phyloP scores from a whole-genome alignment of 176 grass and related monocot genomes.

The Oryza officinalis region DNA sequence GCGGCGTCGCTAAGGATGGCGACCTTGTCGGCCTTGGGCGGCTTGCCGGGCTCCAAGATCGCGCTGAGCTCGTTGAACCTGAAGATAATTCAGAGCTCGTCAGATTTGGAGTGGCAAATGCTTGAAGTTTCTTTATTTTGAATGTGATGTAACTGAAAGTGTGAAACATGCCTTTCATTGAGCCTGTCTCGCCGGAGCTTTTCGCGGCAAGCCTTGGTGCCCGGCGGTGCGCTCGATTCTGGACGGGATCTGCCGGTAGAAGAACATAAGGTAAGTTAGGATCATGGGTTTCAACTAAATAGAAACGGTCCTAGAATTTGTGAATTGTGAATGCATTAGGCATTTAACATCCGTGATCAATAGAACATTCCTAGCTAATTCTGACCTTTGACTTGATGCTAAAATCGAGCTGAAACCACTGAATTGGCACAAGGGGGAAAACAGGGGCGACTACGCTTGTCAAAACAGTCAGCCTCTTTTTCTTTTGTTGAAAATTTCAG shows the following conservation, averaged over 20 bases:
- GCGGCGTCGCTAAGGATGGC: slow-evolving; percentile 72
- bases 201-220: slow-evolving; percentile 92
- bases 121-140: background rate
- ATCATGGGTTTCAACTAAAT: background rate
- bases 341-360: background rate
- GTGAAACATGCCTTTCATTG: slow-evolving; percentile 68
- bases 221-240: slow-evolving; percentile 74
- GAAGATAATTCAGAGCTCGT: background rate
- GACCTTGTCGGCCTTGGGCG: slow-evolving; percentile 81
- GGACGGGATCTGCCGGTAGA: slow-evolving; percentile 58
- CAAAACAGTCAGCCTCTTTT: background rate
- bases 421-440: background rate
- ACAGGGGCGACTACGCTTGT: background rate
- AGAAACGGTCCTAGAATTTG: slow-evolving; percentile 1
- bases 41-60: slow-evolving; percentile 82
- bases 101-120: background rate
- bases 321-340: background rate
- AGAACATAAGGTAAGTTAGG: background rate
- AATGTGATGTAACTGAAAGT: background rate
- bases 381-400: background rate
- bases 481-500: background rate
- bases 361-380: slow-evolving; percentile 4
- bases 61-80: slow-evolving; percentile 92
- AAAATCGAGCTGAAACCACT: background rate
- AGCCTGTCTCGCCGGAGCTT: slow-evolving; percentile 90